These are phyloP conservation scores for Colletotrichum australisinense DNA, from an alignment of 2,329 filamentous ascomycete genomes.

Conservation along the genomic window DNA sequence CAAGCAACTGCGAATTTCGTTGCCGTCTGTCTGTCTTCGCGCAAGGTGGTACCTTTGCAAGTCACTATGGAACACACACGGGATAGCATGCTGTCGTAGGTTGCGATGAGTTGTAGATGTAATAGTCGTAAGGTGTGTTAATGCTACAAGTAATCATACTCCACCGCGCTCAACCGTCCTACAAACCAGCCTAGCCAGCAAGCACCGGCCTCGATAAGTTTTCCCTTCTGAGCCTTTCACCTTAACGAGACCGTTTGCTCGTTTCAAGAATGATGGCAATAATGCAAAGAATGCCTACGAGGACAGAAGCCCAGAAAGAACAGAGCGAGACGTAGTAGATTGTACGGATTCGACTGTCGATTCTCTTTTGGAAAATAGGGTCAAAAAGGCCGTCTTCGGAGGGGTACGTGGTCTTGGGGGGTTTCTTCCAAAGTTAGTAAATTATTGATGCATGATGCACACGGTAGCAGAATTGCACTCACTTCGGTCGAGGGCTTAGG, in stretches of 20 bases:
- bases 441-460: background rate
- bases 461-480: background rate
- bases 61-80: background rate
- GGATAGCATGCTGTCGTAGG: background rate
- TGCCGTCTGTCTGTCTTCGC: background rate
- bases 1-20: too few relatives aligned
- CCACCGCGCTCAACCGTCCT: background rate
- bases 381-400: background rate
- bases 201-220: background rate
- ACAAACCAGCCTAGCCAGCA: background rate
- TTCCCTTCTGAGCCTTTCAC: background rate
- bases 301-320: background rate
- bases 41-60: background rate
- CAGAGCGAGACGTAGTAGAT: background rate
- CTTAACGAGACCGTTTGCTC: background rate
- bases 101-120: background rate
- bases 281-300: background rate
- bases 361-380: background rate
- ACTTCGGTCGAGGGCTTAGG: background rate
- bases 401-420: background rate
- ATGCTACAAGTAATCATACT: background rate
- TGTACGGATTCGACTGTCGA: background rate
- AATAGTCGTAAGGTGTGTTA: background rate
- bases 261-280: background rate
- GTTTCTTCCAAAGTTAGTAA: background rate